Evolutionary conservation across 352 stramenopile species (phyloP).

Genomic region (Saprolegnia parasitica): DNA sequence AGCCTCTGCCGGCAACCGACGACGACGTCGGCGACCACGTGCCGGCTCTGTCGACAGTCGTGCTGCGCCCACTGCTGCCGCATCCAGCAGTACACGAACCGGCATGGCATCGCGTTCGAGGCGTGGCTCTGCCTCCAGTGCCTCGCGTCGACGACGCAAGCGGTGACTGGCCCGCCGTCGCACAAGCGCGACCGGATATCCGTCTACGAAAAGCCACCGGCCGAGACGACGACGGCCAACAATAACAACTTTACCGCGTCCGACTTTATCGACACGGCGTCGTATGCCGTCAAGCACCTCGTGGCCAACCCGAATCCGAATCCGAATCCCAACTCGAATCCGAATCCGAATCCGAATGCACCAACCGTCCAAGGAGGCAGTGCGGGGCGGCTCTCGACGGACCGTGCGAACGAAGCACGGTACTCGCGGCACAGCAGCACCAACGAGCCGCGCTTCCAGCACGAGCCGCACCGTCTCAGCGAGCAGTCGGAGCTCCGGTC

Average conservation of each 20-base stretch:
- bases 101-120: constrained; percentile 7
- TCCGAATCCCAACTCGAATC: not conserved
- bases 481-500: constrained; percentile 13
- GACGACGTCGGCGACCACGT: not conserved
- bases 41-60: constrained; percentile 15
- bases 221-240: not conserved
- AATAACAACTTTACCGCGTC: constrained; percentile 3
- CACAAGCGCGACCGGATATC: not conserved
- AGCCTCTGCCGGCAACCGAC: constrained; percentile 1
- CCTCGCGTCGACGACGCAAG: not conserved
- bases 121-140: constrained; percentile 9
- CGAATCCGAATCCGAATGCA: not conserved
- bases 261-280: constrained; percentile 5
- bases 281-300: constrained; percentile 14
- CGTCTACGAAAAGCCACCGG: not conserved
- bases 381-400: not conserved
- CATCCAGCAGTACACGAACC: constrained; percentile 11
- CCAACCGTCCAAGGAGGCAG: not conserved
- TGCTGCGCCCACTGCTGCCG: constrained; percentile 24
- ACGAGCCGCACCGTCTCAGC: not conserved
- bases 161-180: not conserved
- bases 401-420: not conserved
- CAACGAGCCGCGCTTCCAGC: not conserved
- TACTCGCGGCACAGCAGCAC: not conserved
- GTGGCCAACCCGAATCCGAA: constrained; percentile 5